Evolutionary conservation across 139 green algal genomes (phyloP), one percentile per base, ranked within the genome.

Genomic region (Picochlorum sp.): DNA sequence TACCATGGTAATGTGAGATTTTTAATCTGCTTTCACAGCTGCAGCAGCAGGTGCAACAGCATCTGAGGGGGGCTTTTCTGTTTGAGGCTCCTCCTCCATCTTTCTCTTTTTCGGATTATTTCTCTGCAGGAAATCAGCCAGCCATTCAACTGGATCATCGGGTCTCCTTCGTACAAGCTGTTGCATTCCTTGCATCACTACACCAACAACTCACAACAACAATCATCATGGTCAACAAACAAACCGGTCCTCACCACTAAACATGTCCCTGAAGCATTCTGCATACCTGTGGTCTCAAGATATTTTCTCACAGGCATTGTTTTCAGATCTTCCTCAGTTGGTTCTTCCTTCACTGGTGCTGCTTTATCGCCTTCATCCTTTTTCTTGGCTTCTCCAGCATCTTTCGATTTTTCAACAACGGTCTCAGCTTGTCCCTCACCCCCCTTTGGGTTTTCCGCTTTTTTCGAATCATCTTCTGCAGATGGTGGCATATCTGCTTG

Each of bases 101-200:
- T 55, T 65, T 60, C 67, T 69, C 30, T 70, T 71, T 49, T 87
- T 76, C 2, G 86, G 87, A 67, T 93, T 93, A 71, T 95, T 78
- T 49, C 83, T 78, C 10, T 88, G 56, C 50, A 95, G 47, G 71
- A 88, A 95, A 49, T 80, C 77, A 18, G 83, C 86, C 21, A 95
- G 61, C 62, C 75, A 95, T 66, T 87, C 83, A 1, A 95, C 68
- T 10, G 88, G 85, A 61, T 95, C 79, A 2, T 88, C 80, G 34
- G 87, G 87, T 50, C 87, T 71, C 71, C 91, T 79, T 60, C 81
- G 85, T 57, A 85, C 86, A 14, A 95, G 50, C 1, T 79, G 74
- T 60, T 89, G 80, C 68, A 92, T 65, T 1, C 80, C 86, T 60
- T 90, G 76, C 86, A 95, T 89, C 21, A 95, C 49, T 14, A 88